Percentiles rank a stretch among this genome's conserved stretches.
Conservation (phyloP, 306 rosid genomes). For the Aeschynomene evenia region DNA sequence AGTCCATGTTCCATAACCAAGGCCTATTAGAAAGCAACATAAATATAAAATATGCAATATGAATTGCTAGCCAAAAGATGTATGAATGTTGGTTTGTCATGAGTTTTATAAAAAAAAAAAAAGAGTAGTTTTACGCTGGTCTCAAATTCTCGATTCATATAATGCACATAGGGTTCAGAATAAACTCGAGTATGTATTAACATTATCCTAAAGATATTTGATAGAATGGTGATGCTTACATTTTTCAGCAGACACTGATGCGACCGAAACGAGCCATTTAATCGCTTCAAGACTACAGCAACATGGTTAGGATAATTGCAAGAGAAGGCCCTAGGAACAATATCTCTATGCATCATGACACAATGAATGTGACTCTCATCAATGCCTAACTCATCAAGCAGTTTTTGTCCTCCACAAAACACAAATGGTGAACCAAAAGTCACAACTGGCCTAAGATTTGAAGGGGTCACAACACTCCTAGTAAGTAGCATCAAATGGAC, state of each 20-base stretch:
- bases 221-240: constrained; percentile 40
- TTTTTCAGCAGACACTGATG: constrained; percentile 75
- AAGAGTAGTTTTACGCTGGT: too few relatives aligned
- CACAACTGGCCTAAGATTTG: constrained; percentile 65
- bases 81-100: not conserved
- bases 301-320: constrained; percentile 87
- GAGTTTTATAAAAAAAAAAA: not conserved
- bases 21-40: not conserved
- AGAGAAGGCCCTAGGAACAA: constrained; percentile 94
- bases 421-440: constrained; percentile 94
- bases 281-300: constrained; percentile 65
- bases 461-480: constrained; percentile 59
- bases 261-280: constrained; percentile 63
- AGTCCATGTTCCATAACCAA: not conserved
- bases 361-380: constrained; percentile 65
- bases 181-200: too few relatives aligned
- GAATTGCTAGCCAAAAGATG: not conserved
- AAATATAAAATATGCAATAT: not conserved
- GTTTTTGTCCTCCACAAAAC: constrained; percentile 75
- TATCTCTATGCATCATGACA: constrained; percentile 90
- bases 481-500: constrained; percentile 78
- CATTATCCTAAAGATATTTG: too few relatives aligned
- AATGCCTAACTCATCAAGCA: constrained; percentile 63
- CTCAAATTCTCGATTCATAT: too few relatives aligned
- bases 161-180: too few relatives aligned